phyloP scores from a whole-genome alignment of 1,139 yeast species.

The Saccharomyces hybrid region DNA sequence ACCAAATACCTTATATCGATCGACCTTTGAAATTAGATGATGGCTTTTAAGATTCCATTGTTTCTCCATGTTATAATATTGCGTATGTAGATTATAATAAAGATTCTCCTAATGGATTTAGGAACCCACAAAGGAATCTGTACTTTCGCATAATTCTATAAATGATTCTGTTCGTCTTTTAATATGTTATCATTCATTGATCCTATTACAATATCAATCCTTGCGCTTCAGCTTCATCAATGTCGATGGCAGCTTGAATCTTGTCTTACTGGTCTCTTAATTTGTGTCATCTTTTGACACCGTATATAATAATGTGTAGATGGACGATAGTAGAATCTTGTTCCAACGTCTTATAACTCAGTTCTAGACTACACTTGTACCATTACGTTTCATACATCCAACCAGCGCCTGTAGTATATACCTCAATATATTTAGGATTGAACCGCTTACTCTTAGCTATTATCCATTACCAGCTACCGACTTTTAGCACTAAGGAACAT shows the following conservation, averaged over 20 bases:
- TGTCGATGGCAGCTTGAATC: no score
- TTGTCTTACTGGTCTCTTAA: no score
- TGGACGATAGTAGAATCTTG: no score
- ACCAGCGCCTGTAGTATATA: neutral
- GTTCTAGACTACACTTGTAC: neutral
- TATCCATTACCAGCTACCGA: neutral
- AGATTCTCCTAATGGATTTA: no score
- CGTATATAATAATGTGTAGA: no score
- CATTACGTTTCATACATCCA: neutral
- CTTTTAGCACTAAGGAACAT: neutral
- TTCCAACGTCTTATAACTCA: neutral
- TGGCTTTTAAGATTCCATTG: neutral
- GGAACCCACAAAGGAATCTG: no score
- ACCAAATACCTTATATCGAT: neutral
- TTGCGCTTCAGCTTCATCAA: no score
- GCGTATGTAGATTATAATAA: no score
- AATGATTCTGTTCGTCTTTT: neutral
- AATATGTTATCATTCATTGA: neutral
- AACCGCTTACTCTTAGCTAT: neutral
- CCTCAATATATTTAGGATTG: neutral
- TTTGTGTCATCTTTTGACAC: no score
- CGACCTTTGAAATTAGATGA: neutral
- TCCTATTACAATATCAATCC: no score
- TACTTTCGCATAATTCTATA: neutral
- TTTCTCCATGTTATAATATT: constrained; percentile 48